Evolutionary conservation across 495 filamentous ascomycete species (phyloP), one percentile per base, ranked within the genome.

Genomic region (Talaromyces trachyspermus): DNA sequence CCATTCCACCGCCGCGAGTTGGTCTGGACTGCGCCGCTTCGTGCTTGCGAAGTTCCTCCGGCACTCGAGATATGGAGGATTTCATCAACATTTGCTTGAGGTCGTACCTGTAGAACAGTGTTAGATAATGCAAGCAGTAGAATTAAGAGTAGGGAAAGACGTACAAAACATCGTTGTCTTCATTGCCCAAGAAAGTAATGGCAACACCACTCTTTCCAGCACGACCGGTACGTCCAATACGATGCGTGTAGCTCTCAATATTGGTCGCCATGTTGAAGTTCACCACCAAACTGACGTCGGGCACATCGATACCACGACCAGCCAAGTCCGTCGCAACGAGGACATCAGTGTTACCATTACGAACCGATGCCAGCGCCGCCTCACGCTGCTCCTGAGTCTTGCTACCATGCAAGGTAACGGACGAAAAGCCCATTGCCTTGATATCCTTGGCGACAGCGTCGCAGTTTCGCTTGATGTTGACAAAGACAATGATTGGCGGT

Each of bases 401-500:
- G 68, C 79, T 83, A 50, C 94, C 92, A 64, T 97, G 92, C 27
- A 99, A 70, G 0, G 91, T 97, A 57, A 94, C 90, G 1, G 86
- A 82, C 11, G 82, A 87, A 69, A 88, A 91, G 54, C 94, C 94
- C 78, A 90, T 88, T 45, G 89, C 81, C 59, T 95, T 95, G 75
- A 99, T 92, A 59, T 97, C 91, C 49, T 87, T 77, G 1, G 92
- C 92, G 24, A 99, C 83, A 45, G 90, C 88, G 63, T 99, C 92
- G 71, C 89, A 95, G 71, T 97, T 97, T 50, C 91, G 87, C 65
- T 97, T 99, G 84, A 97, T 96, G 65, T 99, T 99, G 76, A 99
- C 92, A 60, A 99, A 99, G 43, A 97, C 92, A 60, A 99, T 97
- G 65, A 99, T 90, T 17, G 92, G 92, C 1, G 94, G 84, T 3